Conservation (phyloP, 768 basidiomycete genomes). For the Boletus insuetus region DNA sequence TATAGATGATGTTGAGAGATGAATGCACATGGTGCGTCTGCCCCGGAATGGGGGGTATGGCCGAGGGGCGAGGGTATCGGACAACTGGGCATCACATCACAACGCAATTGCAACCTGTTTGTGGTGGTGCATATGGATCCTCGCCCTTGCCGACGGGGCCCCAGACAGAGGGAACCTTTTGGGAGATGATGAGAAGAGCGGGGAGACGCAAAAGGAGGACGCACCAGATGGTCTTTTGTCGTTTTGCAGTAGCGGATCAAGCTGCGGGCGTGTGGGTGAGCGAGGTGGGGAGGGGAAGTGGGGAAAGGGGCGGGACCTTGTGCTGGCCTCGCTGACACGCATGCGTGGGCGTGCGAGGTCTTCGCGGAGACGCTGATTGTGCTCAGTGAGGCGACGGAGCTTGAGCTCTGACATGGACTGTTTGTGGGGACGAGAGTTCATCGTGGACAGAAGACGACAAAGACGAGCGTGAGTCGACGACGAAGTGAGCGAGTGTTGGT, state of each 20-base stretch:
- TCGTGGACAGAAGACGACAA: constrained; percentile 25
- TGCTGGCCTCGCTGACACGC: constrained; percentile 86
- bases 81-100: constrained; percentile 56
- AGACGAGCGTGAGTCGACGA: too few relatives aligned
- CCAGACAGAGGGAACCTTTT: constrained; percentile 90
- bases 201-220: constrained; percentile 27
- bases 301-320: constrained; percentile 49
- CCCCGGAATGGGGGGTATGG: constrained; percentile 29
- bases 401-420: constrained; percentile 99
- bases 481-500: background rate
- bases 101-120: constrained; percentile 66
- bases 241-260: constrained; percentile 93
- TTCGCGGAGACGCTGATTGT: constrained; percentile 88
- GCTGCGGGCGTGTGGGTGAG: constrained; percentile 39
- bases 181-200: background rate
- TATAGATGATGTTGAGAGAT: constrained; percentile 25
- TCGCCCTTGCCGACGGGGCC: constrained; percentile 85
- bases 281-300: background rate
- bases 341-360: constrained; percentile 88
- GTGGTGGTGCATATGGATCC: constrained; percentile 89
- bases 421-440: constrained; percentile 79
- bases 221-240: constrained; percentile 84
- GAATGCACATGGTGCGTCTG: constrained; percentile 15
- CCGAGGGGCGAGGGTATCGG: constrained; percentile 32
- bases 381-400: constrained; percentile 88